Conservation (phyloP, 768 basidiomycete genomes). For the Hygrophorus pudorinus region DNA sequence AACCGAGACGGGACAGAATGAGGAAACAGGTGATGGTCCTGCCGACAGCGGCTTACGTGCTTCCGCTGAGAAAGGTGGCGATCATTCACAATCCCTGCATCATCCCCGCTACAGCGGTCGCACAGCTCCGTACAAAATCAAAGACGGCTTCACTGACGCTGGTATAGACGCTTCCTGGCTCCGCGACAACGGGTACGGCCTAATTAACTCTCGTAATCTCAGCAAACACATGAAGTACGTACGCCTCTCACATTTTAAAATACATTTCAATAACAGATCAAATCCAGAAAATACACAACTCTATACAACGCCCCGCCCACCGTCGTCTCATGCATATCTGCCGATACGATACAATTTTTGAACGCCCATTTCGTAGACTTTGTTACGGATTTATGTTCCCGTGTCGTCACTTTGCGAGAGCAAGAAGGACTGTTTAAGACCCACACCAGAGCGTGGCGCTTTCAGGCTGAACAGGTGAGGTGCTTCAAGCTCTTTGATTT, state of each 20-base stretch:
- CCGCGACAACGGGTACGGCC: constrained; percentile 30
- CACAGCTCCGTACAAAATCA: constrained; percentile 37
- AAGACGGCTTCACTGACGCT: constrained; percentile 27
- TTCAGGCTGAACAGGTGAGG: constrained; percentile 21
- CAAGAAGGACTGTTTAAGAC: constrained; percentile 49
- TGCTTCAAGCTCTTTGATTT: neutral
- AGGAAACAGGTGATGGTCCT: neutral
- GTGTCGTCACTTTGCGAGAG: constrained; percentile 44
- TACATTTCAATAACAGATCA: constrained; percentile 1
- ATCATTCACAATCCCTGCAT: constrained; percentile 4
- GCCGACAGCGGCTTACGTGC: constrained; percentile 3
- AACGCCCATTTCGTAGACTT: constrained; percentile 39
- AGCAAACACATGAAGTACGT: constrained; percentile 30
- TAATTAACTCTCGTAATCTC: constrained; percentile 36
- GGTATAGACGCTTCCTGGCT: constrained; percentile 38
- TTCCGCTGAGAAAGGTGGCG: constrained; percentile 1
- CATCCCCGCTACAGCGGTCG: constrained; percentile 23
- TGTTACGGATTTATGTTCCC: constrained; percentile 38
- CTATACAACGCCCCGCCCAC: constrained; percentile 13
- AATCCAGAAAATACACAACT: constrained; percentile 9
- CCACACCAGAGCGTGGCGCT: constrained; percentile 50
- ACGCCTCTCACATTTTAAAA: neutral
- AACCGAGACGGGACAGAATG: neutral
- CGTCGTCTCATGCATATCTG: constrained; percentile 27
- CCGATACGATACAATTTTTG: constrained; percentile 36